Conservation (phyloP, 108 stramenopile genomes). For the Ochromonas danica region DNA sequence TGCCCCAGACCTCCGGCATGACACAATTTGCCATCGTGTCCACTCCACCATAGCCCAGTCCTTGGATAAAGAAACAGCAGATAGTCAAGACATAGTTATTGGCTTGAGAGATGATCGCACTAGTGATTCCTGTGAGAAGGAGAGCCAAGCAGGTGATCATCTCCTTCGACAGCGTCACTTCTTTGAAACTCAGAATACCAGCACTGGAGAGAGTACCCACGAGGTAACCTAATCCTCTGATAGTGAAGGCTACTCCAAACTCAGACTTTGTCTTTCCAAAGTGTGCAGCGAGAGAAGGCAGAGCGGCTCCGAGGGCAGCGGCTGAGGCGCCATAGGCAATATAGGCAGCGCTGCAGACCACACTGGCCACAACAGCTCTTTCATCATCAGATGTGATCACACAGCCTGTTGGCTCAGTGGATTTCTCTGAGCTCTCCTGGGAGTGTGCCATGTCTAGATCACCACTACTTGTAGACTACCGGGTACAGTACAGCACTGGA, state of each 20-base stretch:
- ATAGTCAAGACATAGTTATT: background rate
- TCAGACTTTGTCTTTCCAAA: background rate
- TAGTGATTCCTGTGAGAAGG: background rate
- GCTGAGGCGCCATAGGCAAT: background rate
- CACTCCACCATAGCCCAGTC: background rate
- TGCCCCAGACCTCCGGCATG: conserved; percentile 22
- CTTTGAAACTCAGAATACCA: background rate
- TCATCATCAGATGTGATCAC: too few relatives aligned
- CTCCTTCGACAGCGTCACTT: background rate
- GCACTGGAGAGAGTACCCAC: conserved; percentile 1
- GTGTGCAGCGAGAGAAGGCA: background rate
- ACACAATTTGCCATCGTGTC: conserved; percentile 4
- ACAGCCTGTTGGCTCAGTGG: too few relatives aligned
- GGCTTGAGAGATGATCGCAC: background rate
- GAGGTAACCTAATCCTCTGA: conserved; percentile 12
- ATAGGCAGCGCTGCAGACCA: background rate
- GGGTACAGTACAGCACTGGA: too few relatives aligned
- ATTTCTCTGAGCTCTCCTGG: too few relatives aligned
- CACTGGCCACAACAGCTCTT: too few relatives aligned
- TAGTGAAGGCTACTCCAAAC: conserved; percentile 20
- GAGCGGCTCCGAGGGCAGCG: background rate
- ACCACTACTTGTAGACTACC: too few relatives aligned
- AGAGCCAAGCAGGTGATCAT: background rate
- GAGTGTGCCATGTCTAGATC: too few relatives aligned
- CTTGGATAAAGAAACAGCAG: background rate